phyloP scores from a whole-genome alignment of 106 monocot genomes.

The Apostasia shenzhenica region DNA sequence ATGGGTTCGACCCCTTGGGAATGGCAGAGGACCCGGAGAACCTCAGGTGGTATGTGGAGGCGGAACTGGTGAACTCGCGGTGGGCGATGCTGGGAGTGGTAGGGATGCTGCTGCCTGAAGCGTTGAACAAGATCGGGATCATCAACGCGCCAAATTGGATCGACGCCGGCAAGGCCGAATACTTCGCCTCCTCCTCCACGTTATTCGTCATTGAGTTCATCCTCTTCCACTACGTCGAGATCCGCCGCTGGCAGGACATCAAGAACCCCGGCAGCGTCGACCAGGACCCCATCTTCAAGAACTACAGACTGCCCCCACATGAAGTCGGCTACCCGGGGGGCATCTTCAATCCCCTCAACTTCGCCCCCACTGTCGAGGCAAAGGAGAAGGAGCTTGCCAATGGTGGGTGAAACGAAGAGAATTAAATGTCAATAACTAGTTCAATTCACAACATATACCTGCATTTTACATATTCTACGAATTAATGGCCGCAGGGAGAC shows the following conservation, averaged over 20 bases:
- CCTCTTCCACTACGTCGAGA: conserved; percentile 95
- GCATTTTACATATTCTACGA: too few species aligned
- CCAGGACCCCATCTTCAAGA: conserved; percentile 99
- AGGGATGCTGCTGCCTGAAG: conserved; percentile 90
- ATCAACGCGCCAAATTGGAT: conserved; percentile 82
- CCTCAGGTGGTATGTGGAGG: conserved; percentile 86
- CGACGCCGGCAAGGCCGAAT: conserved; percentile 82
- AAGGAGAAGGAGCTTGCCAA: conserved; percentile 99
- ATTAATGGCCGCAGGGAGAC: conserved; percentile 32
- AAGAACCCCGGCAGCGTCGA: conserved; percentile 97
- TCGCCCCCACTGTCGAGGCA: conserved; percentile 62
- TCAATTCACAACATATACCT: too few species aligned
- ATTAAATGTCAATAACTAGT: too few species aligned
- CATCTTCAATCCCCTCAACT: conserved; percentile 97
- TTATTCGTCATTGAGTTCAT: conserved; percentile 98
- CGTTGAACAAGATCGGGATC: conserved; percentile 78
- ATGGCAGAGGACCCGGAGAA: conserved; percentile 92
- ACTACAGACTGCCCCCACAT: conserved; percentile 68
- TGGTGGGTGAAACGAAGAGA: conserved; percentile 25
- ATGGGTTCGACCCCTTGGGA: conserved; percentile 92
- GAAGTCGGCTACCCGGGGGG: conserved; percentile 86
- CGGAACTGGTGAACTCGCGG: conserved; percentile 77
- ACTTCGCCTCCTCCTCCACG: conserved; percentile 94
- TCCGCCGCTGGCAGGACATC: conserved; percentile 97
- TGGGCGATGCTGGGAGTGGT: conserved; percentile 98